phyloP scores from a whole-genome alignment of 768 basidiomycete genomes.

The Suillus paluster region DNA sequence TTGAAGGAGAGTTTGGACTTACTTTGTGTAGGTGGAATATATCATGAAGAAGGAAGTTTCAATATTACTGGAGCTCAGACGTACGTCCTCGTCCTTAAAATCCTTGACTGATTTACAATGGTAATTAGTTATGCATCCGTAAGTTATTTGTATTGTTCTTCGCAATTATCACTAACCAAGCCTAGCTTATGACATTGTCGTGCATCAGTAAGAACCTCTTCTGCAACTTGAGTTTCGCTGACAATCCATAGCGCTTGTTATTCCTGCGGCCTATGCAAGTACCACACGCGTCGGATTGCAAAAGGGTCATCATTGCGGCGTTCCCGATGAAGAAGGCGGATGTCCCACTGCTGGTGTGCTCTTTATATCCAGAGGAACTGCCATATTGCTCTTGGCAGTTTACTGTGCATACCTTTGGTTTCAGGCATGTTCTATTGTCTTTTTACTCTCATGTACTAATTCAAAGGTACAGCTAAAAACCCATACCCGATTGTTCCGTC shows the following conservation, averaged over 20 bases:
- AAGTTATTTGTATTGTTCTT: constrained; percentile 19
- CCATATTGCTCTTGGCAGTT: constrained; percentile 71
- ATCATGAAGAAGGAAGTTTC: constrained; percentile 71
- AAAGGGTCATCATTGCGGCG: constrained; percentile 5
- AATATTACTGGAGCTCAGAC: constrained; percentile 87
- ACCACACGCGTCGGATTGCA: constrained; percentile 31
- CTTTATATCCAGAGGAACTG: constrained; percentile 80
- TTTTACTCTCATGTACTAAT: constrained; percentile 10
- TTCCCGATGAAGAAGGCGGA: constrained; percentile 17
- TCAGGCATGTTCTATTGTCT: constrained; percentile 52
- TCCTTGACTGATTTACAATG: constrained; percentile 1
- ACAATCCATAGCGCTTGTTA: constrained; percentile 68
- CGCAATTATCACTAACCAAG: not conserved
- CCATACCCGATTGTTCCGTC: constrained; percentile 69
- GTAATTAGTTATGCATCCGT: constrained; percentile 42
- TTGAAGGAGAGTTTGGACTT: constrained; percentile 1
- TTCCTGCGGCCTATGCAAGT: constrained; percentile 85
- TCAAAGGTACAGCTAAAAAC: constrained; percentile 61
- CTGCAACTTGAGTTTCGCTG: constrained; percentile 4
- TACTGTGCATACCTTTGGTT: constrained; percentile 79
- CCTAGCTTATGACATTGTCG: constrained; percentile 80
- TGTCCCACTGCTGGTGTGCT: constrained; percentile 54
- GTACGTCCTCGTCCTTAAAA: constrained; percentile 41
- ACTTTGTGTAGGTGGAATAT: constrained; percentile 59
- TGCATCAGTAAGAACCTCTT: constrained; percentile 68